These are phyloP conservation scores for Aspergillus funiculosus DNA, from an alignment of 495 filamentous ascomycete species.

Conservation along the genomic window DNA sequence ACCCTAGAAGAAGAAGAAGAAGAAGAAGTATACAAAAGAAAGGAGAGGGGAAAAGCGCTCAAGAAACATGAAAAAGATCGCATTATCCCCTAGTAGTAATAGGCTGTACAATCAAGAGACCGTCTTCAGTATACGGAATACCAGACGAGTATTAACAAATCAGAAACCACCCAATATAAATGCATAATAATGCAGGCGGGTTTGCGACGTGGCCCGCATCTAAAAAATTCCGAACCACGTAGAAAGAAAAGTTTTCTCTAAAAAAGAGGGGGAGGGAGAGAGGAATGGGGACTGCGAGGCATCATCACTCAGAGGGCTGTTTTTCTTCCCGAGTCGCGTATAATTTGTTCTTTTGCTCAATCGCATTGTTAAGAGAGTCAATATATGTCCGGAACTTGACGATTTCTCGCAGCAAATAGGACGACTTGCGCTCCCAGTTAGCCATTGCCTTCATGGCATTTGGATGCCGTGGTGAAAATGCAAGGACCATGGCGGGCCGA, in stretches of 20 bases:
- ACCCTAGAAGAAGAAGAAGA: not conserved
- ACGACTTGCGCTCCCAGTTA: conserved; percentile 95
- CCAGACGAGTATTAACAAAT: no score
- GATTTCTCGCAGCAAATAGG: conserved; percentile 87
- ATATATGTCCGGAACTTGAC: conserved; percentile 96
- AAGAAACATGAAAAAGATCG: not conserved
- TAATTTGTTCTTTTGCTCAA: conserved; percentile 52
- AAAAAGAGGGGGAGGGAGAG: no score
- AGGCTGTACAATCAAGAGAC: no score
- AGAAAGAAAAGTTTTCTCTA: no score
- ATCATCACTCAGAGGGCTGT: conserved; percentile 6
- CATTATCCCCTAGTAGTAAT: no score
- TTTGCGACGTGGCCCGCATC: no score
- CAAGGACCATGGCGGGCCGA: conserved; percentile 74
- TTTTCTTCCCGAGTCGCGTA: conserved; percentile 30
- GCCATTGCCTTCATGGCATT: conserved; percentile 79
- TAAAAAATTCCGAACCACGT: no score
- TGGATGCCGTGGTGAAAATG: conserved; percentile 80
- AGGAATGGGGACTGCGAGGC: not conserved
- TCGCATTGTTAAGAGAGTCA: conserved; percentile 63
- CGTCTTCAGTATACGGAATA: no score
- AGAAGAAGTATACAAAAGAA: conserved; percentile 3
- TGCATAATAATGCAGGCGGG: no score
- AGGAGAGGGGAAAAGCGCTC: not conserved
- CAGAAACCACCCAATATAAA: no score